A percentile compares a stretch with the other conserved stretches of the same genome.
Evolutionary conservation across 208 protist species (phyloP).

Genomic region (Leptomonas seymouri): DNA sequence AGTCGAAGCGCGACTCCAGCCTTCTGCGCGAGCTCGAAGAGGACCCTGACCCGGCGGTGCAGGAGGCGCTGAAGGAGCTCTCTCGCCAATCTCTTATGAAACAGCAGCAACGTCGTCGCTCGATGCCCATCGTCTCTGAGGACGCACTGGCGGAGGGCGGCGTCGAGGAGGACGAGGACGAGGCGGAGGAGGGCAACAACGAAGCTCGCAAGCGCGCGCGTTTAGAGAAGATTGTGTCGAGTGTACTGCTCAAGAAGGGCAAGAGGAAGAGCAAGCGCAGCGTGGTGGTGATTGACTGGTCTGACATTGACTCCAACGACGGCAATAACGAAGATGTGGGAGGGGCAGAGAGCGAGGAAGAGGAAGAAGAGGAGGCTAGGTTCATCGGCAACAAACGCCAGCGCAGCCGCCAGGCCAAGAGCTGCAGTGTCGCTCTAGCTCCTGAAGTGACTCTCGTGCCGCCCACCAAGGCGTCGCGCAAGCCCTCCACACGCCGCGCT

Average conservation of each 20-base stretch:
- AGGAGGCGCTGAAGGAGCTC: constrained; percentile 54
- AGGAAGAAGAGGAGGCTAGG: neutral
- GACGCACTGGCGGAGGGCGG: constrained; percentile 28
- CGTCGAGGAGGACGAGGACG: constrained; percentile 23
- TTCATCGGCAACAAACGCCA: constrained; percentile 13
- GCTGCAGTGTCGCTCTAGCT: constrained; percentile 16
- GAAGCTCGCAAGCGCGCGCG: constrained; percentile 46
- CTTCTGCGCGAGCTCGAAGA: constrained; percentile 47
- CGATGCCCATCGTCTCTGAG: constrained; percentile 53
- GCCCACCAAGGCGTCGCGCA: constrained; percentile 5
- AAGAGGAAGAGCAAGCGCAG: constrained; percentile 78
- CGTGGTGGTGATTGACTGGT: constrained; percentile 89
- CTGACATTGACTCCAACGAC: constrained; percentile 47
- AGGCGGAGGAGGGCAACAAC: constrained; percentile 22
- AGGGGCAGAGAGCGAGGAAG: constrained; percentile 1
- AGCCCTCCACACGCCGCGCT: constrained; percentile 19
- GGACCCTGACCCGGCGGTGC: constrained; percentile 58
- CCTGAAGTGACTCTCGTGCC: constrained; percentile 19
- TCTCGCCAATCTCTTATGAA: constrained; percentile 29
- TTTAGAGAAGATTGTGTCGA: constrained; percentile 74
- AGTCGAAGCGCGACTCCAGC: constrained; percentile 33
- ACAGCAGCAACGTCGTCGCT: constrained; percentile 37
- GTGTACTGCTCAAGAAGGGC: constrained; percentile 48
- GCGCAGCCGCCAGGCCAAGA: constrained; percentile 27
- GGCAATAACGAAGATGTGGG: constrained; percentile 13